Base-by-base conservation (phyloP, 257 asterid species). In the Plantago major region DNA sequence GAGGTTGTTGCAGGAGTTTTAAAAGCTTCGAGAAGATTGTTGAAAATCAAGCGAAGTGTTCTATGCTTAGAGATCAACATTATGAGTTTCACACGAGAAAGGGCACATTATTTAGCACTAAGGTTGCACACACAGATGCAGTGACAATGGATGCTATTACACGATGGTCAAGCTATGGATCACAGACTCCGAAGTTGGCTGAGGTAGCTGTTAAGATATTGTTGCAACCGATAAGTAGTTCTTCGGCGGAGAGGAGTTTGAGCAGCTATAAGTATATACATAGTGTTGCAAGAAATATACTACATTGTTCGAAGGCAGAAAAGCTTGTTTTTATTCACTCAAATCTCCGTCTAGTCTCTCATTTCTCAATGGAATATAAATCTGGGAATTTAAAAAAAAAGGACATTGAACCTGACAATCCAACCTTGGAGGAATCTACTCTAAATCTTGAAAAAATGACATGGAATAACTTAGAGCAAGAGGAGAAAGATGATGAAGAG, bases 181-280 rank as follows among this genome's bases (percentile, higher is more conserved):
- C 64, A 30, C 47, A 69, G 28, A 60, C 55, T 17, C 67, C 65
- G 16, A 11, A 49, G 19, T 38, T 53, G 19, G 49, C 51, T 2
- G 68, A 61, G 15, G 22, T 69, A 1, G 68, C 52, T 6, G 26
- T 19, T 4, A 61, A 62, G 13, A 57, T 69, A 0, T 54, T 69
- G 10, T 69, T 68, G 3, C 64, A 69, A 52, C 64, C 68, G 1
- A 62, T 69, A 1, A 54, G 51, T 3, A 53, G 68, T 17, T 61
- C 64, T 1, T 61, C 67, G 2, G 51, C 58, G 1, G 58, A 69
- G 26, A 54, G 68, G 44, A 60, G 44, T 45, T 61, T 63, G 67
- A 69, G 73, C 11, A 62, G 64, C 7, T 69, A 69, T 12, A 60
- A 67, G 4, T 60, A 18, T 9, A 62, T 62, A 18, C 56, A 14